Conservation (phyloP, 2,329 filamentous ascomycete species). For the Capronia americana region DNA sequence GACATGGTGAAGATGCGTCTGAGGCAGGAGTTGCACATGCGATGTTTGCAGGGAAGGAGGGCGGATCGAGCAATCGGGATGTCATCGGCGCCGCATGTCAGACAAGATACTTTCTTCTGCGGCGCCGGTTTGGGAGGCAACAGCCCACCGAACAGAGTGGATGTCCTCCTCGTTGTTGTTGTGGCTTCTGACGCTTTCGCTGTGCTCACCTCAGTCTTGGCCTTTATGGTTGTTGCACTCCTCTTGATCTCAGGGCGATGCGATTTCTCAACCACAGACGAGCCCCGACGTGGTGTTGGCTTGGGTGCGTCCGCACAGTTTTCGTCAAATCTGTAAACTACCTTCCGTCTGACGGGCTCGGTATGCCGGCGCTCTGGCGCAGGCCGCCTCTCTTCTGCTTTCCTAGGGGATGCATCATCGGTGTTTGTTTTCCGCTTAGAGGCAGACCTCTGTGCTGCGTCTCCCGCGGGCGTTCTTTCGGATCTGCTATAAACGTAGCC, state of each 20-base stretch:
- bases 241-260: conserved; percentile 29
- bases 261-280: conserved; percentile 15
- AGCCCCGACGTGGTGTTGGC: conserved; percentile 11
- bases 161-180: conserved; percentile 24
- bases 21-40: conserved; percentile 80
- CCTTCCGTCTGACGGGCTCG: conserved; percentile 24
- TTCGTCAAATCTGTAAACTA: conserved; percentile 20
- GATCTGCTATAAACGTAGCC: conserved; percentile 30
- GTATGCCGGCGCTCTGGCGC: conserved; percentile 32
- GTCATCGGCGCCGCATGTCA: conserved; percentile 73
- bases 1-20: conserved; percentile 77
- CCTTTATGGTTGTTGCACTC: conserved; percentile 28
- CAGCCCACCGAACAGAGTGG: conserved; percentile 29
- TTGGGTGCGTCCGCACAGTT: conserved; percentile 10
- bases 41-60: conserved; percentile 77
- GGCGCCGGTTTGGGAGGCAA: conserved; percentile 31
- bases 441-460: neutral
- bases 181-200: conserved; percentile 12
- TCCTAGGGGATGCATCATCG: conserved; percentile 4
- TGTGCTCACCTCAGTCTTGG: conserved; percentile 22
- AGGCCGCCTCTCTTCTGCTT: conserved; percentile 15
- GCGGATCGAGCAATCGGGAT: conserved; percentile 68
- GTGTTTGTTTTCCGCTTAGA: conserved; percentile 15
- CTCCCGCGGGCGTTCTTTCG: neutral
- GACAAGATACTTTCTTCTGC: conserved; percentile 67